Conservation (phyloP, 2,329 filamentous ascomycete species). For the Curvularia eragrostidis region DNA sequence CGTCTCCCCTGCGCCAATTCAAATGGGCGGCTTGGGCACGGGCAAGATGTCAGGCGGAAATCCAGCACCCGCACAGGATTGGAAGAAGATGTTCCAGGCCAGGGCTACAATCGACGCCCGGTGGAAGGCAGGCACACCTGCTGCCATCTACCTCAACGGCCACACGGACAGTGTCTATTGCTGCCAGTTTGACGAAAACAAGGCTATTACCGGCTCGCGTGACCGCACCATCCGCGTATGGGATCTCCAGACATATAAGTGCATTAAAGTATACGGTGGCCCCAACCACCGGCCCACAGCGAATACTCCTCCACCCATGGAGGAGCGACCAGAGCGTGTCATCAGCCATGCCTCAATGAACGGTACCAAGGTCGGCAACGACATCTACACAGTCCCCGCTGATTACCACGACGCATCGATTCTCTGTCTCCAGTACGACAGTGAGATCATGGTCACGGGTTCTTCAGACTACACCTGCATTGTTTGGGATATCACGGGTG, state of each 20-base stretch:
- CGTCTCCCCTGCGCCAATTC: constrained; percentile 54
- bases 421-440: constrained; percentile 92
- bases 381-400: constrained; percentile 55
- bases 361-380: constrained; percentile 54
- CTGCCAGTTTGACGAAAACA: constrained; percentile 95
- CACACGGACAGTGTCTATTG: constrained; percentile 98
- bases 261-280: constrained; percentile 81
- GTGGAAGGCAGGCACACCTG: constrained; percentile 81
- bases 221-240: constrained; percentile 96
- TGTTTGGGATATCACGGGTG: constrained; percentile 85
- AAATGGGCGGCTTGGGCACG: constrained; percentile 61
- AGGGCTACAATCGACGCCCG: constrained; percentile 76
- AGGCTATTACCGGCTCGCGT: constrained; percentile 95
- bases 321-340: constrained; percentile 52
- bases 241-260: constrained; percentile 90
- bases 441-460: constrained; percentile 90
- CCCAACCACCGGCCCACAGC: constrained; percentile 65
- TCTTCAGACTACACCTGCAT: constrained; percentile 93
- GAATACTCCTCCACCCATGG: constrained; percentile 57
- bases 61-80: constrained; percentile 67
- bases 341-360: constrained; percentile 56
- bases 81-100: constrained; percentile 83
- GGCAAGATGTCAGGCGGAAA: constrained; percentile 60
- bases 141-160: constrained; percentile 86
- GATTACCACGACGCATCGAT: constrained; percentile 89